Base-by-base conservation (phyloP, 2,329 filamentous ascomycete species). In the Zymoseptoria tritici region DNA sequence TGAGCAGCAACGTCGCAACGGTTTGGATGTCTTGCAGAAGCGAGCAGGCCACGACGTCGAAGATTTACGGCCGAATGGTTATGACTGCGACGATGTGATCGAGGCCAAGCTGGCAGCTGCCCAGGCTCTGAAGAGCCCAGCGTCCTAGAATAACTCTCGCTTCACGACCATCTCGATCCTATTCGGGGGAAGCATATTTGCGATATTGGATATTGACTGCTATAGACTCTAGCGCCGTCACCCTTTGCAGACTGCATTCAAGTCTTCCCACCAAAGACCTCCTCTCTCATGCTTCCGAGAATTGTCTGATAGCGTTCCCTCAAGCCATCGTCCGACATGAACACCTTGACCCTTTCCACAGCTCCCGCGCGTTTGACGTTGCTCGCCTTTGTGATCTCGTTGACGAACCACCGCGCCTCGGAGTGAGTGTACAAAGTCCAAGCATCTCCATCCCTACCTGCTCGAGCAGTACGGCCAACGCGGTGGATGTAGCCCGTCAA, bases 401-500 rank as follows among this genome's bases (percentile, higher is more conserved):
- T 88, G 83, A 90, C 91, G 76, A 97, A 99, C 92, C 94, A 96
- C 52, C 88, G 84, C 21, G 87, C 91, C 75, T 99, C 92, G 2
- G 83, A 82, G 67, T 91, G 87, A 3, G 86, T 87, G 54, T 96
- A 86, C 11, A 99, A 77, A 0, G 91, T 96, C 90, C 91, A 96
- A 0, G 93, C 91, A 54, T 85, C 81, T 1, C 93, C 93, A 1
- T 77, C 66, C 57, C 85, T 84, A 1, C 89, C 91, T 0, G 90
- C 94, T 72, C 92, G 83, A 0, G 93, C 93, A 0, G 93, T 97
- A 59, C 94, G 85, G 46, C 94, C 93, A 1, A 97, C 91, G 49
- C 94, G 87, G 73, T 97, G 94, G 4, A 97, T 86, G 68, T 97
- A 97, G 22, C 86, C 88, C 5, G 88, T 88, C 36, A 91, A 78